These are phyloP conservation scores for Phialocephala sp. DNA, from an alignment of 2,329 filamentous ascomycete species.

Conservation along the genomic window DNA sequence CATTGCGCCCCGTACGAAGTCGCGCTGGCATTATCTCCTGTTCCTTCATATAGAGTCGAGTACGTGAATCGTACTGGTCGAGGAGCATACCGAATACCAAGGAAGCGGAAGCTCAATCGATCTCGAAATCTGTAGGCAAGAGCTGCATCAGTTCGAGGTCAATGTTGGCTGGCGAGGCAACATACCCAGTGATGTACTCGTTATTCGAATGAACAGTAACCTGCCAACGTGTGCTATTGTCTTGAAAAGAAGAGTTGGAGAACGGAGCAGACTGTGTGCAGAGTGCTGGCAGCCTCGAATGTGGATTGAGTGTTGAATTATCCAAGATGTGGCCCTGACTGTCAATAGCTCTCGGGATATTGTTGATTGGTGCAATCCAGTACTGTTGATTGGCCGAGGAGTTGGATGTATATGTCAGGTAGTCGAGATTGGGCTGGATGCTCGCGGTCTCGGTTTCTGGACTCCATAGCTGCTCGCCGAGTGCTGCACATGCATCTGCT, in stretches of 20 bases:
- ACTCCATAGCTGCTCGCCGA: slow-evolving; percentile 33
- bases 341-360: slow-evolving; percentile 27
- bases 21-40: slow-evolving; percentile 49
- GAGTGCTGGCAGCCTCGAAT: slow-evolving; percentile 50
- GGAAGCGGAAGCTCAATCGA: slow-evolving; percentile 51
- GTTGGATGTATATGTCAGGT: slow-evolving; percentile 30
- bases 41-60: slow-evolving; percentile 51
- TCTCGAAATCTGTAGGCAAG: slow-evolving; percentile 46
- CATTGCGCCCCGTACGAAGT: slow-evolving; percentile 52
- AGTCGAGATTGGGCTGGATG: slow-evolving; percentile 33
- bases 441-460: slow-evolving; percentile 24
- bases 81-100: slow-evolving; percentile 36
- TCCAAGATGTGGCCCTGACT: slow-evolving; percentile 38
- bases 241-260: slow-evolving; percentile 40
- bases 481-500: slow-evolving; percentile 27
- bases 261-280: slow-evolving; percentile 54
- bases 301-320: slow-evolving; percentile 31
- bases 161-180: not conserved
- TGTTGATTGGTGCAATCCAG: slow-evolving; percentile 29
- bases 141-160: not conserved
- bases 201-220: slow-evolving; percentile 48
- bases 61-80: slow-evolving; percentile 42
- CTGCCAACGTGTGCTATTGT: slow-evolving; percentile 45
- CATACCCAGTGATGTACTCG: slow-evolving; percentile 54
- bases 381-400: slow-evolving; percentile 31